Base-by-base conservation (phyloP, 768 basidiomycete genomes). In the Phylloporus rhodoxanthus region DNA sequence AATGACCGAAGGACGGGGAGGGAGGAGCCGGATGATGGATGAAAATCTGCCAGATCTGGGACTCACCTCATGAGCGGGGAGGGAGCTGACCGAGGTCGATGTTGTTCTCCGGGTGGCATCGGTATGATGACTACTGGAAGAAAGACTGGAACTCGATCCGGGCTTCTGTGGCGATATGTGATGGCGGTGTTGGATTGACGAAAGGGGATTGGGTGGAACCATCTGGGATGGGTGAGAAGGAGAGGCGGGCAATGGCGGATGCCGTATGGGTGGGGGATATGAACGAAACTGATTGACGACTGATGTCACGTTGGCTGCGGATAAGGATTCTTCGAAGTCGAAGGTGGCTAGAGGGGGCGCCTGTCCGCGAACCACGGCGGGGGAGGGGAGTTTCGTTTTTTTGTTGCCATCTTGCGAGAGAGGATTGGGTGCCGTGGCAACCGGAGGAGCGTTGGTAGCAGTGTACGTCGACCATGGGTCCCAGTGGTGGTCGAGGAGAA, bases 281-380 rank as follows among this genome's bases (percentile, higher is more conserved):
- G 64, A 67, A 56, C 58, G 64, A 63, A 43, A 47, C 42, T 65
- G 64, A 65, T 67, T 67, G 54, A 63, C 64, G 49, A 59, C 59
- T 30, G 65, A 65, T 54, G 60, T 50, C 52, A 63, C 55, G 45
- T 60, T 62, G 50, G 63, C 63, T 19, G 62, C 62, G 38, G 58
- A 64, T 39, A 65, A 45, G 54, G 55, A 59, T 55, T 62, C 62
- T 45, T 65, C 56, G 52, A 63, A 63, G 60, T 63, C 63, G 52
- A 63, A 63, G 51, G 3, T 49, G 44, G 59, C 46, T 26, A 47
- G 8, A 47, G 42, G 51, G 41, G 42, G 9, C 14, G 17, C 14
- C 42, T 41, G 57, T 43, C 57, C 64, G 62, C 59, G 63, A 62
- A 61, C 49, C 52, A 52, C 61, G 60, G 65, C 36, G 38, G 54